A percentile compares a stretch with the other conserved stretches of the same genome.
Evolutionary conservation across 1,139 yeast genomes (phyloP).

Genomic region (Suhomyces guaymorum): DNA sequence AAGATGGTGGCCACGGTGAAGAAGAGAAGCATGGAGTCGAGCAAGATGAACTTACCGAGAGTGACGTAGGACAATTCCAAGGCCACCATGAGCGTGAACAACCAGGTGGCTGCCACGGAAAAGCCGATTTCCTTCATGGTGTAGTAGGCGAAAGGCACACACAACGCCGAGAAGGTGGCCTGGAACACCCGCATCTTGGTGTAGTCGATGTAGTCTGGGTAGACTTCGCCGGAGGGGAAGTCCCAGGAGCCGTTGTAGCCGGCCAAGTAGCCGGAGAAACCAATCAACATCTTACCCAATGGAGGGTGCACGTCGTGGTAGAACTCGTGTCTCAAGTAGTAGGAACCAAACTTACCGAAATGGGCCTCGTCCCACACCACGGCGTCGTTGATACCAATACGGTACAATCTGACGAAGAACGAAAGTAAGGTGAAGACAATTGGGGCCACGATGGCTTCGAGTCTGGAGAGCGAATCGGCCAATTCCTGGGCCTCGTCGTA

Average conservation of each 20-base stretch:
- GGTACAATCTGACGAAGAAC: conserved; percentile 54
- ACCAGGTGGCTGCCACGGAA: conserved; percentile 81
- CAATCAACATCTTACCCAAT: conserved; percentile 94
- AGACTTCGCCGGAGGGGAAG: conserved; percentile 82
- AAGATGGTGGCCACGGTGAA: conserved; percentile 85
- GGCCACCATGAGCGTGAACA: conserved; percentile 82
- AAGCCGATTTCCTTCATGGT: conserved; percentile 87
- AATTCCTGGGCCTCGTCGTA: conserved; percentile 35
- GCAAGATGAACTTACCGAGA: conserved; percentile 84
- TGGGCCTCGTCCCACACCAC: conserved; percentile 72
- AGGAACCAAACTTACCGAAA: conserved; percentile 94
- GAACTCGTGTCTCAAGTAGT: conserved; percentile 87
- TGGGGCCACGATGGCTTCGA: conserved; percentile 46
- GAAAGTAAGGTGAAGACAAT: conserved; percentile 49
- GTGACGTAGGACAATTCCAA: conserved; percentile 87
- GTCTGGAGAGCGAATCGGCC: conserved; percentile 29
- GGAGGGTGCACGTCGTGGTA: conserved; percentile 99
- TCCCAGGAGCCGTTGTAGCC: conserved; percentile 96
- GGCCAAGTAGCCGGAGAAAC: conserved; percentile 89
- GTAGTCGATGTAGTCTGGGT: conserved; percentile 84
- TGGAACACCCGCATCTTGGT: conserved; percentile 93
- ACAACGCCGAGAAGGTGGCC: conserved; percentile 83
- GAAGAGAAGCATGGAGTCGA: conserved; percentile 94
- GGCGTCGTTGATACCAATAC: conserved; percentile 49
- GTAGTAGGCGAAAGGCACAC: conserved; percentile 92